phyloP scores from a whole-genome alignment of 2,329 filamentous ascomycete species.

The Calonectria multiphialidica region DNA sequence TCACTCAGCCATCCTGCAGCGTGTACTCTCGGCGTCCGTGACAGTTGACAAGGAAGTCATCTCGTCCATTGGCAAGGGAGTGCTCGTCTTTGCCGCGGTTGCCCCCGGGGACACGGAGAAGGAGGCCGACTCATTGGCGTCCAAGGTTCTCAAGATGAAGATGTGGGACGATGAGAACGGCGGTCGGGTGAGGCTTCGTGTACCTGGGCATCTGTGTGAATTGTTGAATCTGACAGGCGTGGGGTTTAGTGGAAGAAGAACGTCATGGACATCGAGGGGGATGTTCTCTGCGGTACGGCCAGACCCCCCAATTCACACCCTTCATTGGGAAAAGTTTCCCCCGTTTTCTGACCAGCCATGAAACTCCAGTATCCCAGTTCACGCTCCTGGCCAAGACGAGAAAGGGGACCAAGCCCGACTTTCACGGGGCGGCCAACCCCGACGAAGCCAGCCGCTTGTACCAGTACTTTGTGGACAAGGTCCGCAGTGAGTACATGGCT shows the following conservation, averaged over 20 bases:
- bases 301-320: background rate
- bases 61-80: slow-evolving; percentile 89
- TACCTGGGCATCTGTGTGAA: background rate
- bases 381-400: slow-evolving; percentile 93
- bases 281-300: slow-evolving; percentile 87
- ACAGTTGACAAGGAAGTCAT: slow-evolving; percentile 92
- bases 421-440: slow-evolving; percentile 86
- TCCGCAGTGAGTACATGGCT: slow-evolving; percentile 77
- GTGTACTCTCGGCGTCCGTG: slow-evolving; percentile 94
- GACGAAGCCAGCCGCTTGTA: slow-evolving; percentile 86
- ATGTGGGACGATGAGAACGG: slow-evolving; percentile 89
- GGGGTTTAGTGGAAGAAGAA: slow-evolving; percentile 84
- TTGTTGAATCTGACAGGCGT: slow-evolving; percentile 26
- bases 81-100: slow-evolving; percentile 92
- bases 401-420: slow-evolving; percentile 95
- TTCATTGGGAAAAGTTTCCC: background rate
- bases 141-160: slow-evolving; percentile 89
- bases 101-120: slow-evolving; percentile 91
- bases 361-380: slow-evolving; percentile 88
- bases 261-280: slow-evolving; percentile 89
- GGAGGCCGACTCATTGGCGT: slow-evolving; percentile 85
- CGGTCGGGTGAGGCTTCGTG: slow-evolving; percentile 63
- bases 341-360: background rate
- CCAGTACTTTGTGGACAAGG: slow-evolving; percentile 82
- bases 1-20: slow-evolving; percentile 84